A percentile compares a stretch with the other conserved stretches of the same genome.
Evolutionary conservation across 176 grass and related monocot genomes (phyloP).

Genomic region (Oryza australiensis): DNA sequence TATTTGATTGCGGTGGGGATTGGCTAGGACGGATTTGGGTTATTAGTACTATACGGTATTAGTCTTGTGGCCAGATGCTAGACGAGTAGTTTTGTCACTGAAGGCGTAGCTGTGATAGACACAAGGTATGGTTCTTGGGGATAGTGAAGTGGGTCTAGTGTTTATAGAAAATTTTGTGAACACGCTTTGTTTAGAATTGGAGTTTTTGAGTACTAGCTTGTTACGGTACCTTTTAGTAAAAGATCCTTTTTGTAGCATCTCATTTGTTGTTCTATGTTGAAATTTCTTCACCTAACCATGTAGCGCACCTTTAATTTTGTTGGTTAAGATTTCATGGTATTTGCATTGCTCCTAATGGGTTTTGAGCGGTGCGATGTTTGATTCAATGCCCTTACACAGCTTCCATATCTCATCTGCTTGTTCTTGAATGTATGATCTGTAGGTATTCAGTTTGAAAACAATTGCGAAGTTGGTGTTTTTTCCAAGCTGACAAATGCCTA

Average conservation of each 20-base stretch:
- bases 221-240: neutral
- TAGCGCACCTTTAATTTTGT: neutral
- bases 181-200: neutral
- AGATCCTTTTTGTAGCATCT: neutral
- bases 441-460: constrained; percentile 97
- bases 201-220: neutral
- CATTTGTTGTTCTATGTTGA: neutral
- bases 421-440: neutral
- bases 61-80: neutral
- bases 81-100: neutral
- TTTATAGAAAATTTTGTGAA: neutral
- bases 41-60: neutral
- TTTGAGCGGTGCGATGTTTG: neutral
- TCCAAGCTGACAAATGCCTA: constrained; percentile 97
- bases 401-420: neutral
- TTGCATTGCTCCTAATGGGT: neutral
- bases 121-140: neutral
- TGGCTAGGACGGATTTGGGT: too few relatives aligned
- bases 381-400: neutral
- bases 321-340: neutral
- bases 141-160: neutral
- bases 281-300: neutral
- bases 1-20: neutral
- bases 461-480: constrained; percentile 91
- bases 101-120: neutral